Evolutionary conservation across 345 rosid genomes (phyloP).

Genomic region (Hevea brasiliensis): DNA sequence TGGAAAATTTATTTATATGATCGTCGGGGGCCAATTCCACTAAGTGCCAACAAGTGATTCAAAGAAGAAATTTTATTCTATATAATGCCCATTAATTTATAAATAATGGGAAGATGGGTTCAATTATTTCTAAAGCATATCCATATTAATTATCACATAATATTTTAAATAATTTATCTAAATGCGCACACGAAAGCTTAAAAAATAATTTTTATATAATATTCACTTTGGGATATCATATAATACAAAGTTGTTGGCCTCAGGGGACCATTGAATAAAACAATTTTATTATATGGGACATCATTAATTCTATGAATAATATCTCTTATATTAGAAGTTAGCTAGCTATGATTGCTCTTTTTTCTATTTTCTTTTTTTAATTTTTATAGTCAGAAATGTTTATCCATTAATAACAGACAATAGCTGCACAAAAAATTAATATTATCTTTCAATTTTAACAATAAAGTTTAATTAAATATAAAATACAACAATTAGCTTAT

Average conservation of each 20-base stretch:
- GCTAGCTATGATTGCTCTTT: no score
- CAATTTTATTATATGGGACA: background rate
- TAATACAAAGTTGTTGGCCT: background rate
- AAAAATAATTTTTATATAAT: background rate
- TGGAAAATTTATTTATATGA: no score
- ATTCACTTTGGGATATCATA: background rate
- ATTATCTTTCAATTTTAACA: no score
- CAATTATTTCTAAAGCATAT: background rate
- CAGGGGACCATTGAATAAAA: background rate
- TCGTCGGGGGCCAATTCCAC: no score
- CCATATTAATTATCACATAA: background rate
- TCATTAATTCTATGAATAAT: background rate
- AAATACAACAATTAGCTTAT: no score
- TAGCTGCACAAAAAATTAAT: no score
- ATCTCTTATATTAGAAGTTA: no score
- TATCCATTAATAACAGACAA: no score
- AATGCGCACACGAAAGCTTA: background rate
- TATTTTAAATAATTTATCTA: background rate
- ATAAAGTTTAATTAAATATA: no score
- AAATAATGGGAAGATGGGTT: background rate
- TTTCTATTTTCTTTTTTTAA: no score
- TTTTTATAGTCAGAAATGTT: no score
- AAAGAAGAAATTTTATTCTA: background rate
- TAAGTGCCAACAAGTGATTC: background rate
- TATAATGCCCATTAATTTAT: background rate